Percentiles rank a stretch among this genome's conserved stretches.
Conservation (phyloP, 345 rosid species). For the Barbarea vulgaris region DNA sequence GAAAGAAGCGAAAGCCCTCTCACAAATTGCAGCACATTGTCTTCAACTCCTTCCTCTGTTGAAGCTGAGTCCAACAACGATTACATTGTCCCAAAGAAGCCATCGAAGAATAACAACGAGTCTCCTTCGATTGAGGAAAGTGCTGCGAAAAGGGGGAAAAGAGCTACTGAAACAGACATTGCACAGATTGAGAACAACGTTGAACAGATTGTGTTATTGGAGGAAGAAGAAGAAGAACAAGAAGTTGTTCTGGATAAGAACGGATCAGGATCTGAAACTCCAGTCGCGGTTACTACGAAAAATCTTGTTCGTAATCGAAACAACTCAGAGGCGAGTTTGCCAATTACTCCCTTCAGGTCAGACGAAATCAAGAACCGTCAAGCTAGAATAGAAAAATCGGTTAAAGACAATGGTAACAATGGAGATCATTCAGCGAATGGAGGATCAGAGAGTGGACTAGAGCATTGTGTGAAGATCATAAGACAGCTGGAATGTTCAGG, state of each 20-base stretch:
- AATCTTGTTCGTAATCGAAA: constrained; percentile 26
- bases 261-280: constrained; percentile 35
- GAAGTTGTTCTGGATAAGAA: constrained; percentile 33
- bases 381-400: constrained; percentile 57
- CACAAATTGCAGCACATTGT: constrained; percentile 87
- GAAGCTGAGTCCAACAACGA: constrained; percentile 84
- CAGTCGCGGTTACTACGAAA: constrained; percentile 23
- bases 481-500: constrained; percentile 92
- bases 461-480: constrained; percentile 83
- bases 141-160: constrained; percentile 12
- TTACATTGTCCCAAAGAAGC: constrained; percentile 28
- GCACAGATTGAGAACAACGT: constrained; percentile 16
- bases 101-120: constrained; percentile 3
- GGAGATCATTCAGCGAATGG: constrained; percentile 36
- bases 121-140: constrained; percentile 20
- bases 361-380: constrained; percentile 60
- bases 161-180: constrained; percentile 21
- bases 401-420: constrained; percentile 39
- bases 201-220: constrained; percentile 26
- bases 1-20: constrained; percentile 94
- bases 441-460: constrained; percentile 53
- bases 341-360: constrained; percentile 79
- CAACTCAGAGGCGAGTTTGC: constrained; percentile 62
- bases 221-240: constrained; percentile 39
- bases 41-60: constrained; percentile 78